Percentiles rank a stretch among this genome's conserved stretches.
Conservation (phyloP, 2,329 filamentous ascomycete genomes). For the Claviceps monticola region DNA sequence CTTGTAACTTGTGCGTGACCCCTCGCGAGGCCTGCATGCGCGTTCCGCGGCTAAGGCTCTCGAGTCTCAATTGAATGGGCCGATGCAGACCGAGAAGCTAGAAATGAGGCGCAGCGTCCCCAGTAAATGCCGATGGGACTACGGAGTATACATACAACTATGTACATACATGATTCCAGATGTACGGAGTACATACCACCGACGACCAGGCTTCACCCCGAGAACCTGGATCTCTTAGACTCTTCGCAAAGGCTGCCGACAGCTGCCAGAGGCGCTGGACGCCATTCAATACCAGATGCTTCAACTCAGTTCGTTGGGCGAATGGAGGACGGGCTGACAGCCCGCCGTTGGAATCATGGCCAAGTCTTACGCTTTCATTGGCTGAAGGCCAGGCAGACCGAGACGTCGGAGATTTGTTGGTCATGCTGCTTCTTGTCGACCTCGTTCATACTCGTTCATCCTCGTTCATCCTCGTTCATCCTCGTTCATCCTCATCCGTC, state of each 20-base stretch:
- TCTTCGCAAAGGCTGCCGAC: slow-evolving; percentile 1
- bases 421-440: background rate
- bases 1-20: too few relatives aligned
- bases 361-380: background rate
- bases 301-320: background rate
- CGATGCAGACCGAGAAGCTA: background rate
- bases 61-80: background rate
- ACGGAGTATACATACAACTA: too few relatives aligned
- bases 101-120: background rate
- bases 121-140: background rate
- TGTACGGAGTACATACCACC: background rate
- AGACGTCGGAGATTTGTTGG: background rate
- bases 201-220: background rate
- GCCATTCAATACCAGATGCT: background rate
- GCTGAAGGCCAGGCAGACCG: background rate
- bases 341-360: background rate
- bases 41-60: background rate
- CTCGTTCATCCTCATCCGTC: background rate
- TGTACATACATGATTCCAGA: too few relatives aligned
- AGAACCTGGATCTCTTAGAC: background rate
- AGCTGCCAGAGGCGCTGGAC: background rate
- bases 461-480: too few relatives aligned
- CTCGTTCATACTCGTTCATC: background rate
- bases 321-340: background rate
- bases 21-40: too few relatives aligned